Evolutionary conservation across 1,139 yeast species (phyloP), one percentile per base, ranked within the genome.

Genomic region (Candida sp.): DNA sequence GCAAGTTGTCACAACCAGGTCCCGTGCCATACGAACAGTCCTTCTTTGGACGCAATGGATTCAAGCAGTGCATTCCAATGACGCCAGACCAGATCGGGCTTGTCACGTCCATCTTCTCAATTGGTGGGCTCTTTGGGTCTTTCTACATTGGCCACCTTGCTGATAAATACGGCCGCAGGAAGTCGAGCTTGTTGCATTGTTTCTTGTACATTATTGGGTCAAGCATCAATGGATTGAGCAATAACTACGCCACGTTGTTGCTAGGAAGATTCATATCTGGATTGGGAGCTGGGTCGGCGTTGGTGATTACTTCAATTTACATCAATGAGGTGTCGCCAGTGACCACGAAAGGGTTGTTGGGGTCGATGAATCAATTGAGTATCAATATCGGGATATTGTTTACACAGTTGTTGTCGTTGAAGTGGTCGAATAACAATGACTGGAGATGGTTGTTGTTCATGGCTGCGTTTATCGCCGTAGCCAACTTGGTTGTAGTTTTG

Each of bases 101-200:
- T 28, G 85, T 87, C n/a, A 92, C 96, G 0, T 86, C 97, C 0
- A 81, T 90, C 28, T 91, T 88, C 67, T 85, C 96, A 38, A 77
- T 93, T 50, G 98, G 99, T 7, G 98, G 98, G 0, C 74, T 93
- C 25, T 50, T 88, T 6, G 92, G 97, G 1, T 90, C 98, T 0
- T 73, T 86, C 7, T 72, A 82, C 58, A 90, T 92, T 2, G 94
- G 97, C 0, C 60, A 73, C 8, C 55, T 90, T n/a, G 88, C 96
- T 9, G 90, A 89, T 57, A 62, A 62, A 32, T 69, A 77, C 47
- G 98, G 98, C 2, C 77, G 97, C 40, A 81, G 80, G 57, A 68
- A 70, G 30, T 71, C 88, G 3, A 80, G 88, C 41, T 65, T 86
- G 42, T 49, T 79, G n/a, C 86, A 89, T 54, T 79, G 85, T 44